These are phyloP conservation scores for Schizothecium vesticola DNA, from an alignment of 495 filamentous ascomycete species.

Conservation along the genomic window DNA sequence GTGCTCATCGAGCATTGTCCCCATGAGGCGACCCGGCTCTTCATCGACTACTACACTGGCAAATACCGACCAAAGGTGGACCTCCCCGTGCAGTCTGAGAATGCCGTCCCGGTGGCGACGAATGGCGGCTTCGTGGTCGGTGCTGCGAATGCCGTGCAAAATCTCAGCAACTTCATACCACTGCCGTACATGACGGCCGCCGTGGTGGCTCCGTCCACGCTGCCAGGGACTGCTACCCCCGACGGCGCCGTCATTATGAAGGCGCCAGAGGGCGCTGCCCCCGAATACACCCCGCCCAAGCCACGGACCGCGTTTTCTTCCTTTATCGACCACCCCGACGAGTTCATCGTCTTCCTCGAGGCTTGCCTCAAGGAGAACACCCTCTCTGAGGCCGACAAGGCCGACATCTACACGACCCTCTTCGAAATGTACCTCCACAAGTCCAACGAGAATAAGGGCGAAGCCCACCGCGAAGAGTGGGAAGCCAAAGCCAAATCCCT, in stretches of 20 bases:
- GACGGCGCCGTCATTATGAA: constrained; percentile 26
- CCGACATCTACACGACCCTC: constrained; percentile 87
- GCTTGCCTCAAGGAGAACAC: constrained; percentile 65
- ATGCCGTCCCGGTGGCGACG: constrained; percentile 38
- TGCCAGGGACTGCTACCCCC: constrained; percentile 29
- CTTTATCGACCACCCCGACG: constrained; percentile 86
- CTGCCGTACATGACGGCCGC: constrained; percentile 75
- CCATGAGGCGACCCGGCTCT: constrained; percentile 70
- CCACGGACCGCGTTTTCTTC: constrained; percentile 92
- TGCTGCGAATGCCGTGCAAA: constrained; percentile 69
- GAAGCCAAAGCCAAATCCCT: constrained; percentile 84
- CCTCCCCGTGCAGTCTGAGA: constrained; percentile 45
- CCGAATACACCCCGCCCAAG: constrained; percentile 63
- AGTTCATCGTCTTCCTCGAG: constrained; percentile 90
- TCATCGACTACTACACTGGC: constrained; percentile 90
- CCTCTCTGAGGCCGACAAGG: constrained; percentile 61
- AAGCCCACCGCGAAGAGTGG: constrained; percentile 68
- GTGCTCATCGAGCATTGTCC: constrained; percentile 83
- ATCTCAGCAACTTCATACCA: constrained; percentile 74
- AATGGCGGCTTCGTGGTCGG: constrained; percentile 50
- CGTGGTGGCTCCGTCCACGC: constrained; percentile 36
- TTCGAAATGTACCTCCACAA: constrained; percentile 98
- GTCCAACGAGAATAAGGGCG: constrained; percentile 65
- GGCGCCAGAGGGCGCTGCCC: constrained; percentile 24
- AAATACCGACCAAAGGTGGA: constrained; percentile 70